Conservation (phyloP, 345 rosid species). For the Brassica napus region Da-Ae NC_063435.1:13696501-13697000, state of each 20-base stretch:
- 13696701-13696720: not conserved
- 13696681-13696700: not conserved
- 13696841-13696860: not conserved
- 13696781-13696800: not conserved
- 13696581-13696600: not conserved
- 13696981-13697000: slow-evolving; percentile 42
- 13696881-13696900: not conserved
- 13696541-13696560: not conserved
- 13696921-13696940: not conserved
- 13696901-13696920: not conserved
- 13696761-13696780: not conserved
- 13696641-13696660: not conserved
- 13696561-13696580: not conserved
- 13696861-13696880: not conserved
- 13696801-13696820: slow-evolving; percentile 16
- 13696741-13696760: slow-evolving; percentile 23
- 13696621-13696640: not conserved
- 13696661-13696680: not conserved
- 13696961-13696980: not conserved
- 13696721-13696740: not conserved
- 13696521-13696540: not conserved
- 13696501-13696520: not conserved
- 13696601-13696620: not conserved
- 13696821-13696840: not conserved
- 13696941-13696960: slow-evolving; percentile 13